Evolutionary conservation across 2,329 filamentous ascomycete genomes (phyloP).

Genomic region (Amylocarpus encephaloides): DNA sequence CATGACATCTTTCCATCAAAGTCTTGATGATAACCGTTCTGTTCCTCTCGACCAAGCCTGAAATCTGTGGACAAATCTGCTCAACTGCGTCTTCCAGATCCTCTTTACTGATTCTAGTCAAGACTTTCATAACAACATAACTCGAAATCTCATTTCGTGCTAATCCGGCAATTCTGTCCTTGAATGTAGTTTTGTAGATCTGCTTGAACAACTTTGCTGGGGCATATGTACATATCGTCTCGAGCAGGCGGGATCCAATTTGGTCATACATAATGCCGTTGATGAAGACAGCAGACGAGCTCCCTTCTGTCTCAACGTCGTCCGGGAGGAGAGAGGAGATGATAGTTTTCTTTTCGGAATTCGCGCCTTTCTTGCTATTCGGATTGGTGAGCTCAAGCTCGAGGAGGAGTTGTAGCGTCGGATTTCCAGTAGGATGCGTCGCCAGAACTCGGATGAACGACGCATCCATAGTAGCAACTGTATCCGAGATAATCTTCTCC

Average conservation of each 20-base stretch:
- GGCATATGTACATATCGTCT: constrained; percentile 73
- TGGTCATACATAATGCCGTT: constrained; percentile 83
- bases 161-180: constrained; percentile 70
- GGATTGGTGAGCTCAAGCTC: constrained; percentile 77
- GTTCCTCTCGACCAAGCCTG: constrained; percentile 65
- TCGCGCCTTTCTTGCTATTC: constrained; percentile 57
- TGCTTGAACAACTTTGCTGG: constrained; percentile 89
- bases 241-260: constrained; percentile 82
- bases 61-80: constrained; percentile 66
- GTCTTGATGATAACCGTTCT: constrained; percentile 74
- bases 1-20: constrained; percentile 74
- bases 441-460: constrained; percentile 78
- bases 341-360: constrained; percentile 47
- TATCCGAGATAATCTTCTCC: constrained; percentile 75
- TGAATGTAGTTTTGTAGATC: constrained; percentile 74
- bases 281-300: constrained; percentile 72
- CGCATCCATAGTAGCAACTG: constrained; percentile 67
- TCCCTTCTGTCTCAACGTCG: constrained; percentile 65
- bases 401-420: constrained; percentile 82
- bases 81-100: constrained; percentile 70
- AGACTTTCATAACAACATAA: constrained; percentile 76
- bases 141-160: constrained; percentile 85
- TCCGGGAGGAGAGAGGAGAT: constrained; percentile 75
- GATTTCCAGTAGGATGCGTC: constrained; percentile 85
- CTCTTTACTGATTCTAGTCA: constrained; percentile 80